Evolutionary conservation across 352 stramenopile genomes (phyloP).

Genomic region (Thalassiosira exigua): DNA sequence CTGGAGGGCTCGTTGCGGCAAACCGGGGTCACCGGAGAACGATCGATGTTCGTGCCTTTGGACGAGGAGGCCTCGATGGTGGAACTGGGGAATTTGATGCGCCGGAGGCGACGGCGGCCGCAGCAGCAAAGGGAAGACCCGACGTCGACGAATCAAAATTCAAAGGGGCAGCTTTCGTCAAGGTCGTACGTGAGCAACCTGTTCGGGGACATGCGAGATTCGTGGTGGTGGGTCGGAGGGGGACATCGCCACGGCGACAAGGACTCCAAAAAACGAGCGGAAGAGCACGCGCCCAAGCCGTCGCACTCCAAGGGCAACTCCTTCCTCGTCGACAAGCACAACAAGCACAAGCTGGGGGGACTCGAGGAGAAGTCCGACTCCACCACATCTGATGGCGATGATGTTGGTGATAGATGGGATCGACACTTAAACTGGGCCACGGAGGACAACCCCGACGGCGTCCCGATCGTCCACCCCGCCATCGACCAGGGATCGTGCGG

Average conservation of each 20-base stretch:
- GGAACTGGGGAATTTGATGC: no score
- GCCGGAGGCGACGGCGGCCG: no score
- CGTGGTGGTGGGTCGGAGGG: constrained; percentile 36
- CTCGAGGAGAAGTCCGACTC: constrained; percentile 12
- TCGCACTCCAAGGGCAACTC: constrained; percentile 3
- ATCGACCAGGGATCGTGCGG: constrained; percentile 91
- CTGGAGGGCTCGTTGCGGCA: no score
- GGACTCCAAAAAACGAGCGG: neutral
- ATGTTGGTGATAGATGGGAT: constrained; percentile 19
- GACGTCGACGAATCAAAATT: no score
- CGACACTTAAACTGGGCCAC: constrained; percentile 75
- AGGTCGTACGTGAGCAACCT: neutral
- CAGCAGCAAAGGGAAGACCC: no score
- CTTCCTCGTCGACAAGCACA: constrained; percentile 25
- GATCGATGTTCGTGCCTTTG: no score
- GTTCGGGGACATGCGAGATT: constrained; percentile 17
- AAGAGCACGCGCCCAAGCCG: neutral
- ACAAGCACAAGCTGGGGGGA: constrained; percentile 33
- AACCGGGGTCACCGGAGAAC: no score
- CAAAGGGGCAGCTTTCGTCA: no score
- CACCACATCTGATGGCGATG: neutral
- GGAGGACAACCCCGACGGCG: constrained; percentile 72
- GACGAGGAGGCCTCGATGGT: no score
- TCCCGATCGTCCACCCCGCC: constrained; percentile 64
- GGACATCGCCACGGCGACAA: no score